Evolutionary conservation across 1,139 yeast species (phyloP).

Genomic region (Kodamaea arcana): DNA sequence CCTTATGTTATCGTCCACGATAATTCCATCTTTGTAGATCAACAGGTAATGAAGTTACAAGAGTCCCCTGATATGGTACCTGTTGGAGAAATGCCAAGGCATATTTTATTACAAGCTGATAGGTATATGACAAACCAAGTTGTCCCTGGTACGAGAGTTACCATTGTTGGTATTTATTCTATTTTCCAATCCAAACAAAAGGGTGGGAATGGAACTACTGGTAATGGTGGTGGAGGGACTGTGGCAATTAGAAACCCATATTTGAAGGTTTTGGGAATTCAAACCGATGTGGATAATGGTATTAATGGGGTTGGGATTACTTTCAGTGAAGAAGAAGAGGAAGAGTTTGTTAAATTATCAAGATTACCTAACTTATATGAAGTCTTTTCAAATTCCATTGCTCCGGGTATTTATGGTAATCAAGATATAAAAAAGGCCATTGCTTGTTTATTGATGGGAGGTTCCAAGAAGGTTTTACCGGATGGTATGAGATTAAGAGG

Average conservation of each 20-base stretch:
- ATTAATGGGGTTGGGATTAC: conserved; percentile 56
- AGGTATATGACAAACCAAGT: conserved; percentile 85
- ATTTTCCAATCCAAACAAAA: conserved; percentile 71
- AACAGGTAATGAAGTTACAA: conserved; percentile 88
- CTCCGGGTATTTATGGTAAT: conserved; percentile 95
- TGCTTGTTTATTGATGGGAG: conserved; percentile 89
- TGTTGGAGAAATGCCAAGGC: conserved; percentile 98
- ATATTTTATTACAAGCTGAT: conserved; percentile 82
- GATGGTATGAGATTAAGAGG: conserved; percentile 98
- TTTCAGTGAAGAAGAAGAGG: conserved; percentile 93
- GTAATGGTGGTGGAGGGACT: conserved; percentile 36
- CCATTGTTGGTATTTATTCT: conserved; percentile 87
- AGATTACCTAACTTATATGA: conserved; percentile 83
- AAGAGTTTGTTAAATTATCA: conserved; percentile 77
- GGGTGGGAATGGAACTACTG: conserved; percentile 27
- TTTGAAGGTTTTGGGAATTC: conserved; percentile 80
- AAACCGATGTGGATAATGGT: conserved; percentile 74
- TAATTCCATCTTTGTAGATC: conserved; percentile 87
- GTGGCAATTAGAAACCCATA: conserved; percentile 95
- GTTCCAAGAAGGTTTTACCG: conserved; percentile 85
- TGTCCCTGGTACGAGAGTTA: conserved; percentile 93
- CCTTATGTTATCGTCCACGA: conserved; percentile 95
- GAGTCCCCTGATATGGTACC: conserved; percentile 98
- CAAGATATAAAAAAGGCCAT: conserved; percentile 90
- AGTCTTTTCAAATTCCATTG: conserved; percentile 81